Evolutionary conservation across 495 filamentous ascomycete species (phyloP).

Genomic region (Lasiosphaeris hirsuta): DNA sequence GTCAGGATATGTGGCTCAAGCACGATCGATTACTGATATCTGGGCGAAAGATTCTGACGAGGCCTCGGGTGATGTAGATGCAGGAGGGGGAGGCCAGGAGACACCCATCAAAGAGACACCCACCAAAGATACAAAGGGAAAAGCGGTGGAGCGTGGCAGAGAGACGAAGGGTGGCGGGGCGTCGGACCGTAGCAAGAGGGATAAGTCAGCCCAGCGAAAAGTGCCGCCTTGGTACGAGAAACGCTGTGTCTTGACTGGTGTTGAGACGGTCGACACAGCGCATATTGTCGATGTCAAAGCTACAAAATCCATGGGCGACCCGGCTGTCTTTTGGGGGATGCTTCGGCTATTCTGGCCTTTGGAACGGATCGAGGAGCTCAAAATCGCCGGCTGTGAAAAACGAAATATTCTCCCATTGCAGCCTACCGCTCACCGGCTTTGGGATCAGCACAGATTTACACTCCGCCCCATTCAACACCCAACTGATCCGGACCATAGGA

Average conservation of each 20-base stretch:
- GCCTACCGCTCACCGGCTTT: conserved; percentile 1
- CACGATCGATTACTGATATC: neutral
- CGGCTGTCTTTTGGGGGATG: neutral
- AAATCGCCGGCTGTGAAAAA: neutral
- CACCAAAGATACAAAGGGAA: too few relatives aligned
- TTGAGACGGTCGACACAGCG: neutral
- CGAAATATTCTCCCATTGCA: conserved; percentile 2
- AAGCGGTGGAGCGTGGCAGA: too few relatives aligned
- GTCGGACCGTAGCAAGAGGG: neutral
- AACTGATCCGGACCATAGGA: neutral
- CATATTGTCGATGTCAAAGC: conserved; percentile 1
- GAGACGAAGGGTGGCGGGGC: too few relatives aligned
- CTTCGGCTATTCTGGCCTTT: conserved; percentile 1
- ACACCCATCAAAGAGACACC: neutral
- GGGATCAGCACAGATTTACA: neutral
- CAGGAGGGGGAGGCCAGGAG: neutral
- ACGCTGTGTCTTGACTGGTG: neutral
- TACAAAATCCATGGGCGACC: neutral
- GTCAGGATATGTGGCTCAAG: neutral
- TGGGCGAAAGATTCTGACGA: neutral
- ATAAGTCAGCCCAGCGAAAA: neutral
- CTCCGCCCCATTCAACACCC: conserved; percentile 4
- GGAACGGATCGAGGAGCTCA: neutral
- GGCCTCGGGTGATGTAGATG: neutral
- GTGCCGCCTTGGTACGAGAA: neutral